Evolutionary conservation across 2,329 filamentous ascomycete species (phyloP), one percentile per base, ranked within the genome.

Genomic region (Fulvia fulva): DNA sequence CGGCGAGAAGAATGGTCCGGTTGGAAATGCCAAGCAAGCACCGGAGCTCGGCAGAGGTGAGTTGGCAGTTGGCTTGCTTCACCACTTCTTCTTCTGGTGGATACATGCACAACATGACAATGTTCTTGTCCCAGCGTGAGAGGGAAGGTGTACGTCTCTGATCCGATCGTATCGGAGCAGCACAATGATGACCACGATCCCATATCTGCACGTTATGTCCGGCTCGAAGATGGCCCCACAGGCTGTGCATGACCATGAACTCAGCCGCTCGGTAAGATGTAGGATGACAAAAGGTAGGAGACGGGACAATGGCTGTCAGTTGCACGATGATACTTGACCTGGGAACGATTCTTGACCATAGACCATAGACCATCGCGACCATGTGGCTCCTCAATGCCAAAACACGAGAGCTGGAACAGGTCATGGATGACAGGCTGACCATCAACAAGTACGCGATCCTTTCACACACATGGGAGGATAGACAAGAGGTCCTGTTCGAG

Each of bases 391-490:
- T 63, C 19, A 19, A 60, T 28, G 25, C 52, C 12, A 34, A 26
- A 9, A 56, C 54, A 6, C 32, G 43, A 16, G 19, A 53, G 28
- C 52, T 63, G 8, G 44, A 57, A 19, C 45, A 58, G 23, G 43
- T 60, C 43, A 30, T 53, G 19, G 43, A 54, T 12, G 51, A 57
- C 3, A 34, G 37, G 11, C 14, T 25, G 19, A n/a, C 55, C 5
- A 23, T 25, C 14, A 51, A 34, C 28, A 50, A 51, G 19, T 63
- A 63, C 44, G 58, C 59, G 1, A 63, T 61, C 19, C 46, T 63
- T 1, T 61, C 58, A 16, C 61, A 63, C 26, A 63, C 61, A 2
- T 61, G 61, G 61, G 51, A 52, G 14, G 51, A 56, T 0, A 28
- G 26, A 19, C 37, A 61, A 16, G 58, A 63, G 41, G 55, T 63